Base-by-base conservation (phyloP, 2,329 filamentous ascomycete genomes). In the Colletotrichum magnum region DNA sequence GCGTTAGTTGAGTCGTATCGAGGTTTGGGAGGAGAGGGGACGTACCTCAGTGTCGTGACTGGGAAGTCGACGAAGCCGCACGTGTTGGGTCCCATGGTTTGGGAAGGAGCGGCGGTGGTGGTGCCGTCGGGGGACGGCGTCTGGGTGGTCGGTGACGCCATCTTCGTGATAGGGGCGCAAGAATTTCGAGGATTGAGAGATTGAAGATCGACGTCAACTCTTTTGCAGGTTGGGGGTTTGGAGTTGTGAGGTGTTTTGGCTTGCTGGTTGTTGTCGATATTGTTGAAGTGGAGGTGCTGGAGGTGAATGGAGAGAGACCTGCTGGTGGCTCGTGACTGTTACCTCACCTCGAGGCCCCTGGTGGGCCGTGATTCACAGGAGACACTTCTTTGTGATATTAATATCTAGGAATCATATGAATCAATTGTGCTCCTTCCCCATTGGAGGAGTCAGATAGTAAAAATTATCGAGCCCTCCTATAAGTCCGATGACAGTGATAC, bases 1-100 rank as follows among this genome's bases (percentile, higher is more conserved):
- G 0, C 4, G 5, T 66, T 2, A 69, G 62, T 39, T 4, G 1
- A 9, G 12, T 10, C 10, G 12, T 9, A 1, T 36, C 2, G 12
- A 5, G 2, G 0, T 3, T 4, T 6, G 13, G 1, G n/a, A 36
- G 7, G 32, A 10, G n/a, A 7, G 3, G 0, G 1, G 24, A 10
- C 12, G 1, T n/a, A 53, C 67, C 43, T 51, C 4, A 60, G 43
- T 0, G 32, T 47, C 0, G 51, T 52, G 10, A 56, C 39, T 3
- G 62, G 32, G 5, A 45, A 51, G 4, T 32, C 41, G 0, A 41
- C 26, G 43, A 36, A 69, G 24, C 67, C 67, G 10, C 67, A 69
- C 26, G 56, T 67, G 3, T 66, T 24, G 6, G 52, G 13, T 5
- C 52, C 52, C 4, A 16, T 45, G 9, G 7, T 39, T 9, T 26